Conservation (phyloP, 345 rosid genomes). For the Raphanus sativus region DNA sequence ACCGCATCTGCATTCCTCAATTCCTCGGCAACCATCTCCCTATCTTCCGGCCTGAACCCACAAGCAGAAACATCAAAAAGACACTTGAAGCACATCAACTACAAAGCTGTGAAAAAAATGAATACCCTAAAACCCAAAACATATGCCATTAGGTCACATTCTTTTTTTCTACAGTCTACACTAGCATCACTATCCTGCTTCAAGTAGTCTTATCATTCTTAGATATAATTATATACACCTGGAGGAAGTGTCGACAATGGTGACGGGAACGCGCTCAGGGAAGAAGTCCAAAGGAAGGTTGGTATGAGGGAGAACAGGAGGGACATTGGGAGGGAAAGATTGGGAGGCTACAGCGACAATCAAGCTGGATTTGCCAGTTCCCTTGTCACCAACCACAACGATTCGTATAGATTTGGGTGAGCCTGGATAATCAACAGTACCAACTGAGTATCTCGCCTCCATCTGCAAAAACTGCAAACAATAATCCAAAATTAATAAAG, state of each 20-base stretch:
- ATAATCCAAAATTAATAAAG: neutral
- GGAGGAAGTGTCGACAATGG: slow-evolving; percentile 86
- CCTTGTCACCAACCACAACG: slow-evolving; percentile 87
- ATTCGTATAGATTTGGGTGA: slow-evolving; percentile 67
- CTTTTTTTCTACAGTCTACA: neutral
- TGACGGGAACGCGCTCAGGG: slow-evolving; percentile 85
- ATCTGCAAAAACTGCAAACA: slow-evolving; percentile 34
- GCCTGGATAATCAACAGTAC: slow-evolving; percentile 43
- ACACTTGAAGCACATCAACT: slow-evolving; percentile 6
- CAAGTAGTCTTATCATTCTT: neutral
- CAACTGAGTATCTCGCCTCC: slow-evolving; percentile 48
- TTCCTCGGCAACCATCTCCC: slow-evolving; percentile 72
- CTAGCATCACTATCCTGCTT: neutral
- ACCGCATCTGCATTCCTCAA: slow-evolving; percentile 92
- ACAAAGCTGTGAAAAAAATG: slow-evolving; percentile 3
- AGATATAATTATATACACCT: slow-evolving; percentile 47
- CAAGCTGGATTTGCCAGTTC: slow-evolving; percentile 94
- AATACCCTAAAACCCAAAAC: neutral
- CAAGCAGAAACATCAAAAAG: slow-evolving; percentile 1
- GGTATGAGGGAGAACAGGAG: slow-evolving; percentile 79
- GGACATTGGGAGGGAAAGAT: slow-evolving; percentile 58
- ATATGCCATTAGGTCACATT: neutral
- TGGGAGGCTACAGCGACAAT: slow-evolving; percentile 82
- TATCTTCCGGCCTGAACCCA: slow-evolving; percentile 65
- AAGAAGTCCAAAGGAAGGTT: slow-evolving; percentile 71